Conservation (phyloP, 176 grass and related monocot genomes). For the Zizania latifolia region DNA sequence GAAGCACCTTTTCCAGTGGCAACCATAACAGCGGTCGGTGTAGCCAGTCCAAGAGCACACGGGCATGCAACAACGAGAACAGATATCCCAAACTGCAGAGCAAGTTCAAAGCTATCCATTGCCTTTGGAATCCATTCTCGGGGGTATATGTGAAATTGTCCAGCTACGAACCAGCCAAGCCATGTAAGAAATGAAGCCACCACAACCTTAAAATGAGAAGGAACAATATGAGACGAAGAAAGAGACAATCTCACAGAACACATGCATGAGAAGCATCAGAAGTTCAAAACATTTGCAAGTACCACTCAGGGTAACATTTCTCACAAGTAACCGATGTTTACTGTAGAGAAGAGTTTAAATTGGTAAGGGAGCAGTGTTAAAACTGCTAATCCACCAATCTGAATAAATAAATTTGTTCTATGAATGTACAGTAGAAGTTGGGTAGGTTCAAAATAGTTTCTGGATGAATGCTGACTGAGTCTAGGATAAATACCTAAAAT, state of each 20-base stretch:
- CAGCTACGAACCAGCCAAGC: constrained; percentile 81
- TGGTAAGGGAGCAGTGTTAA: background rate
- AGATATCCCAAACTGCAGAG: constrained; percentile 95
- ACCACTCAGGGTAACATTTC: constrained; percentile 10
- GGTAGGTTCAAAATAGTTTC: background rate
- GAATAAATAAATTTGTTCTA: background rate
- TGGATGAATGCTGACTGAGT: background rate
- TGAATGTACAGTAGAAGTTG: background rate
- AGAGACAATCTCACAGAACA: background rate
- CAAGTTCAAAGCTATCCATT: constrained; percentile 97
- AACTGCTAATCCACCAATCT: background rate
- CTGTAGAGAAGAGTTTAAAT: background rate
- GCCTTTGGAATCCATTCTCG: constrained; percentile 72
- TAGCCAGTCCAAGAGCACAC: constrained; percentile 91
- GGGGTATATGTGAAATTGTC: constrained; percentile 66
- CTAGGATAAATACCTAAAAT: background rate
- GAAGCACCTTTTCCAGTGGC: constrained; percentile 98
- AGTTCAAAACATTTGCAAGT: constrained; percentile 1
- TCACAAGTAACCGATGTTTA: background rate
- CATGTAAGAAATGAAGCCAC: constrained; percentile 78
- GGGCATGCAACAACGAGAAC: constrained; percentile 95
- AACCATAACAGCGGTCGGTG: constrained; percentile 99
- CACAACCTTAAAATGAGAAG: constrained; percentile 59
- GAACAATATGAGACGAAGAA: constrained; percentile 2
- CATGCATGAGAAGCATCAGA: background rate